Percentiles rank a stretch among this genome's conserved stretches.
phyloP scores from a whole-genome alignment of 106 monocot genomes.

The Allium fistulosum region DNA sequence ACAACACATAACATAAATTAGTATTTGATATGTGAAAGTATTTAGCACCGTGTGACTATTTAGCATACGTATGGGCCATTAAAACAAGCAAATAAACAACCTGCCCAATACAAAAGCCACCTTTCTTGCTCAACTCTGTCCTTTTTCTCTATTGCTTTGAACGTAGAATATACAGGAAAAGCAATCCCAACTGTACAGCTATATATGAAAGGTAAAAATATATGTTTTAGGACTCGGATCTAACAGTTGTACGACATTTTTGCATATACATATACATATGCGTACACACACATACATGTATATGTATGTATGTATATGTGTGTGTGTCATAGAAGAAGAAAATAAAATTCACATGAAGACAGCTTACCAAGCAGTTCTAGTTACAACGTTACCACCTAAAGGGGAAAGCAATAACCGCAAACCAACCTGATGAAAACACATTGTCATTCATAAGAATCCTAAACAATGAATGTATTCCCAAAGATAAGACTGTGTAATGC shows the following conservation, averaged over 20 bases:
- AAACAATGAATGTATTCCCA: neutral
- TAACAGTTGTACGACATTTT: neutral
- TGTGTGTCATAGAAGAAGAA: neutral
- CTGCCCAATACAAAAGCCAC: slow-evolving; percentile 98
- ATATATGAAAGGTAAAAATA: slow-evolving; percentile 8
- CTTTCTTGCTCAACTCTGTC: slow-evolving; percentile 62
- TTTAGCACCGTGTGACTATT: neutral
- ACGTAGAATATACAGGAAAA: slow-evolving; percentile 88
- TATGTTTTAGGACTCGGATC: neutral
- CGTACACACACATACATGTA: too few species aligned
- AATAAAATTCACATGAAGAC: neutral
- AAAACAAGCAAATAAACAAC: slow-evolving; percentile 21
- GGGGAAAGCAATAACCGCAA: slow-evolving; percentile 54
- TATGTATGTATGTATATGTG: too few species aligned
- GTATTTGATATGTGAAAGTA: neutral
- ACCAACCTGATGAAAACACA: slow-evolving; percentile 46
- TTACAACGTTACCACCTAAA: slow-evolving; percentile 57
- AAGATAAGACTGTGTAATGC: neutral
- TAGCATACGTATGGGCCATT: neutral
- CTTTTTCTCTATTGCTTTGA: slow-evolving; percentile 90
- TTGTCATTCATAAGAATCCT: neutral
- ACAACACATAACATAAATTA: neutral
- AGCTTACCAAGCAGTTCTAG: slow-evolving; percentile 71
- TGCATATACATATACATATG: neutral
- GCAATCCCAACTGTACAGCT: slow-evolving; percentile 91